Base-by-base conservation (phyloP, 2,329 filamentous ascomycete species). In the Fusarium drepaniforme region DNA sequence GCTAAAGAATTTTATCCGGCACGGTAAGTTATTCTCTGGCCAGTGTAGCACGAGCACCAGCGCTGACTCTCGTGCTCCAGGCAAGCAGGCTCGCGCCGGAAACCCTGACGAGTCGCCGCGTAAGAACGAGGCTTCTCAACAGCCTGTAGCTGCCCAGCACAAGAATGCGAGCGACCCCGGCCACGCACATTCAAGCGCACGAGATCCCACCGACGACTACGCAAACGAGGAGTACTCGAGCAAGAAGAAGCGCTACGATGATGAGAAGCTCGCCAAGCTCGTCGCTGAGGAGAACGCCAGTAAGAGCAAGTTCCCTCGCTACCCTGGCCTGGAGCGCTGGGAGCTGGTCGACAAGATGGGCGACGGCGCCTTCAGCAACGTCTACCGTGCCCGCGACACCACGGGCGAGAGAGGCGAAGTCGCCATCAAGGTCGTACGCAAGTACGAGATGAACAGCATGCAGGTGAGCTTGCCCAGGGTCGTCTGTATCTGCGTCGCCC, bases 401-500 rank as follows among this genome's bases (percentile, higher is more conserved):
- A 89, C 91, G 8, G 93, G 94, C 46, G 88, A 92, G 73, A 90
- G 90, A 73, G 91, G 90, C 76, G 93, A 98, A 82, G 95, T 97
- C 38, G 97, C 96, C 78, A 98, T 99, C 89, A 99, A 99, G 85
- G 97, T 99, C 62, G 97, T 99, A 75, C 93, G 97, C 81, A 98
- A 98, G 86, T 98, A 95, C 83, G 97, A 99, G 86, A 98, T 99
- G 94, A 98, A 98, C 86, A 96, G 93, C 77, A 95, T 93, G 88
- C 97, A 98, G 95, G 97, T 99, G 90, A 90, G 95, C 93, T 80
- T 68, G 57, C 62, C 33, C 71, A 71, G 75, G 74, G 74, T 72
- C 66, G 74, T 73, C 75, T 33, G 70, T 75, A 64, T 78, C 72
- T 53, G 65, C 68, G 67, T 71, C 63, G 71, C 75, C 75, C 73